Evolutionary conservation across 2,329 filamentous ascomycete genomes (phyloP).

Genomic region (Penicillium sp.): DNA sequence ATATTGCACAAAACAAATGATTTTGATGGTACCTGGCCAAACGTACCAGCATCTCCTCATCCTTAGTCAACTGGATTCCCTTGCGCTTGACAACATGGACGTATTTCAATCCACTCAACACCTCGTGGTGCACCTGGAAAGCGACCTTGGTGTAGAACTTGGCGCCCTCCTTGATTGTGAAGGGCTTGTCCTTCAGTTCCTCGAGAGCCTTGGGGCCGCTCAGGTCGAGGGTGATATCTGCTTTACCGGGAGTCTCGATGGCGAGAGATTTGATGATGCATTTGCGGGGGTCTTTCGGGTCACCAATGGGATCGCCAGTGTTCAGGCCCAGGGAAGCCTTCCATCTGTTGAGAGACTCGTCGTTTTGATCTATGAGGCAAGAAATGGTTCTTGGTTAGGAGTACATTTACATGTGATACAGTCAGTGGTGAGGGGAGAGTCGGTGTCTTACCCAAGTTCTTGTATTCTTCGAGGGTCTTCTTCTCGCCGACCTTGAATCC

Average conservation of each 20-base stretch:
- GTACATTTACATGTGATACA: neutral
- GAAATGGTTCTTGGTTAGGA: neutral
- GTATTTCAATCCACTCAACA: conserved; percentile 92
- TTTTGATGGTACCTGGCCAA: neutral
- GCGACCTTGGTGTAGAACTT: conserved; percentile 91
- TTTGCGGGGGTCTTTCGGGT: conserved; percentile 78
- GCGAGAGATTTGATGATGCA: conserved; percentile 91
- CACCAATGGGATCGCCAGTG: conserved; percentile 65
- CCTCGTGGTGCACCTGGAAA: conserved; percentile 96
- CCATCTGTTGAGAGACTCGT: conserved; percentile 95
- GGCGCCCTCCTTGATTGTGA: conserved; percentile 94
- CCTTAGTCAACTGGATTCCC: conserved; percentile 80
- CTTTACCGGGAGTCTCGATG: conserved; percentile 77
- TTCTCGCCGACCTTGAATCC: conserved; percentile 99
- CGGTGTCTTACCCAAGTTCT: conserved; percentile 70
- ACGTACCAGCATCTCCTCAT: conserved; percentile 95
- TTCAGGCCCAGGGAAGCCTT: conserved; percentile 91
- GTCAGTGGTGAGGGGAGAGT: neutral
- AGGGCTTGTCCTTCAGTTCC: conserved; percentile 83
- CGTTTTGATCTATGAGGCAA: conserved; percentile 56
- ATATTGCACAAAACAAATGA: neutral
- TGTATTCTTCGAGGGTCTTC: conserved; percentile 94
- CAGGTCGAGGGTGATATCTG: conserved; percentile 85
- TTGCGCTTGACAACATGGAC: conserved; percentile 39
- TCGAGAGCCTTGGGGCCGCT: conserved; percentile 67